Percentiles rank a stretch among this genome's conserved stretches.
Evolutionary conservation across 768 basidiomycete species (phyloP).

Genomic region (Rhodotorula kratochvilovae): DNA sequence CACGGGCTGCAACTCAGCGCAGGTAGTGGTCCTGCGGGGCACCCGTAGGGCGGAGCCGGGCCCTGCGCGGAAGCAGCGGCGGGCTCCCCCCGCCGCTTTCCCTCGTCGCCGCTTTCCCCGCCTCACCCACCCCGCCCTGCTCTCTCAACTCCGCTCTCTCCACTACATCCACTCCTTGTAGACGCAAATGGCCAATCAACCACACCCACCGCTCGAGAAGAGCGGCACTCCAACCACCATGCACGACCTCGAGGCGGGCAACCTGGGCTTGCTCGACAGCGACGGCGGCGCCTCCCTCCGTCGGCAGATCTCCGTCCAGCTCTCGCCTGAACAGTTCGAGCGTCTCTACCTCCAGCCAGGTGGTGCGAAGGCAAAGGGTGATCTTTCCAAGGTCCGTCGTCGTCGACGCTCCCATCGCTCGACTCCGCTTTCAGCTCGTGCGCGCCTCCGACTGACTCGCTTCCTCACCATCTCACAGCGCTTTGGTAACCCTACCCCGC

Average conservation of each 20-base stretch:
- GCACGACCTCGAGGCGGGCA: slow-evolving; percentile 10
- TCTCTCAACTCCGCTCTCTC: no score
- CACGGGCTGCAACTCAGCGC: no score
- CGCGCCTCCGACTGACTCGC: background rate
- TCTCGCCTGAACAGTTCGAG: slow-evolving; percentile 44
- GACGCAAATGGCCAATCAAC: background rate
- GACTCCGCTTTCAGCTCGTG: slow-evolving; percentile 4
- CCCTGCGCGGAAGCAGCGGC: no score
- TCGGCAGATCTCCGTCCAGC: slow-evolving; percentile 40
- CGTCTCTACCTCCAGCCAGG: slow-evolving; percentile 44
- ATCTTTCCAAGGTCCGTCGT: slow-evolving; percentile 28
- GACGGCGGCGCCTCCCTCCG: slow-evolving; percentile 38
- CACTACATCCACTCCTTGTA: background rate
- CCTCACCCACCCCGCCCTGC: no score
- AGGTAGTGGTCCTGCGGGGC: no score
- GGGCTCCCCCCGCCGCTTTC: no score
- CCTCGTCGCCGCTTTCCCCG: background rate
- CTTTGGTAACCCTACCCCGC: slow-evolving; percentile 40
- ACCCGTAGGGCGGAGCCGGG: no score
- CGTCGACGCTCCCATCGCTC: background rate
- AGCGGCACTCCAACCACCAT: background rate
- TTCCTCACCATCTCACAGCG: background rate
- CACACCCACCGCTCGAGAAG: slow-evolving; percentile 8
- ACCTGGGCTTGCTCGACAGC: slow-evolving; percentile 7
- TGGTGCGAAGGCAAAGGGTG: slow-evolving; percentile 39